A percentile compares a stretch with the other conserved stretches of the same genome.
Conservation (phyloP, 108 stramenopile genomes). For the Nitzschia sp. region DNA sequence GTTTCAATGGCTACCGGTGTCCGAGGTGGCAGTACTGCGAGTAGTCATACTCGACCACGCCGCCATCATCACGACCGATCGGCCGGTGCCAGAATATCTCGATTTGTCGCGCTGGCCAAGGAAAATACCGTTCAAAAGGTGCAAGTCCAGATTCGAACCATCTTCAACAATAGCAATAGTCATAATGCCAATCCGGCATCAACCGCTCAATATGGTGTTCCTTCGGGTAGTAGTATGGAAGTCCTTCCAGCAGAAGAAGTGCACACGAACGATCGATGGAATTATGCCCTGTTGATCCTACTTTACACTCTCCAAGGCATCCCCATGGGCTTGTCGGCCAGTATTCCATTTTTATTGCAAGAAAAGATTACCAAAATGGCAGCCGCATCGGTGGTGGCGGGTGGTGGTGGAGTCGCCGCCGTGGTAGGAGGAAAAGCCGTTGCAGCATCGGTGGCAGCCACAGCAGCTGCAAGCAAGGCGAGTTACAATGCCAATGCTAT, state of each 20-base stretch:
- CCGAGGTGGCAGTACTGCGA: not conserved
- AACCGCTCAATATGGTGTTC: too few species aligned
- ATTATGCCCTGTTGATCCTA: slow-evolving; percentile 88
- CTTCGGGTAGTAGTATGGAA: too few species aligned
- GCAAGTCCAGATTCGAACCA: slow-evolving; percentile 1
- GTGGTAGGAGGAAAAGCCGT: slow-evolving; percentile 8
- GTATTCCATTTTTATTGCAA: slow-evolving; percentile 96
- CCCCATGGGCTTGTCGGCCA: slow-evolving; percentile 96
- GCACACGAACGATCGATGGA: slow-evolving; percentile 50
- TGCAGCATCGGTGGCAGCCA: slow-evolving; percentile 33
- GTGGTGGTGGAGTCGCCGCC: slow-evolving; percentile 22
- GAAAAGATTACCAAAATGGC: slow-evolving; percentile 83
- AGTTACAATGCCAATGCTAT: slow-evolving; percentile 96
- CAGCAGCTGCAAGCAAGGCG: slow-evolving; percentile 49
- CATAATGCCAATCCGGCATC: too few species aligned
- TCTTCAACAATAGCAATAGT: not conserved
- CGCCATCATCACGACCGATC: not conserved
- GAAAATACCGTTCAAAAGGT: not conserved
- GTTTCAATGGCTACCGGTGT: too few species aligned
- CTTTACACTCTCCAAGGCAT: slow-evolving; percentile 99
- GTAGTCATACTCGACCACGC: not conserved
- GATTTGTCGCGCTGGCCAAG: not conserved
- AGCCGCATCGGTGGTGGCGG: slow-evolving; percentile 36
- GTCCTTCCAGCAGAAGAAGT: not conserved
- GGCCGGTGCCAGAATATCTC: not conserved